These are phyloP conservation scores for Aulographum hederae DNA, from an alignment of 2,329 filamentous ascomycete species.

Conservation along the genomic window DNA sequence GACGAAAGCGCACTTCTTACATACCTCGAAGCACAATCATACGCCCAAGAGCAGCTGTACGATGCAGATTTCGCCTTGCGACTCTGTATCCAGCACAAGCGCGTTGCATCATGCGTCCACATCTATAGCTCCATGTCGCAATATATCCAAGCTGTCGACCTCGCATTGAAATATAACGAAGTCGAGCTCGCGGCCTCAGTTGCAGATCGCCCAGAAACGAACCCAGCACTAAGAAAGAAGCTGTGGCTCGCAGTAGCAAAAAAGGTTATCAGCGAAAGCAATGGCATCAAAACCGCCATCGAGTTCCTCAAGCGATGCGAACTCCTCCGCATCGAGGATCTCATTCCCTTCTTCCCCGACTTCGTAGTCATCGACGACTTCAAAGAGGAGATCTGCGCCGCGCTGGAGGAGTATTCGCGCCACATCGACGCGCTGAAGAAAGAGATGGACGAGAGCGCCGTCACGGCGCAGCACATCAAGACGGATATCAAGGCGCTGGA, in stretches of 20 bases:
- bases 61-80: slow-evolving; percentile 93
- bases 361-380: slow-evolving; percentile 99
- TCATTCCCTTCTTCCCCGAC: slow-evolving; percentile 96
- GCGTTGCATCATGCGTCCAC: slow-evolving; percentile 86
- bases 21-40: slow-evolving; percentile 77
- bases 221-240: slow-evolving; percentile 69
- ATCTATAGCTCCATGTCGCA: slow-evolving; percentile 96
- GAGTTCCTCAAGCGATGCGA: slow-evolving; percentile 87
- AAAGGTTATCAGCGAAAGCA: slow-evolving; percentile 74
- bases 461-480: slow-evolving; percentile 80
- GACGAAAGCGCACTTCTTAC: slow-evolving; percentile 74
- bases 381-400: slow-evolving; percentile 91
- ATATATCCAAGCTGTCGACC: slow-evolving; percentile 79
- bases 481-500: slow-evolving; percentile 73
- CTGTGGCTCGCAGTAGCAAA: slow-evolving; percentile 91
- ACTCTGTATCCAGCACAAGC: slow-evolving; percentile 83
- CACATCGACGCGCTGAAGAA: slow-evolving; percentile 76
- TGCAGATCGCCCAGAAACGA: slow-evolving; percentile 60
- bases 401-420: slow-evolving; percentile 80
- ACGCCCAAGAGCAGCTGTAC: slow-evolving; percentile 57
- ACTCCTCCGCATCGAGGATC: slow-evolving; percentile 80
- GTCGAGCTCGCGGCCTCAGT: slow-evolving; percentile 80
- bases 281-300: slow-evolving; percentile 72
- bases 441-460: slow-evolving; percentile 90
- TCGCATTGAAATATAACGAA: slow-evolving; percentile 77